Evolutionary conservation across 2,329 filamentous ascomycete genomes (phyloP).

Genomic region (Podosphaera leucotricha): DNA sequence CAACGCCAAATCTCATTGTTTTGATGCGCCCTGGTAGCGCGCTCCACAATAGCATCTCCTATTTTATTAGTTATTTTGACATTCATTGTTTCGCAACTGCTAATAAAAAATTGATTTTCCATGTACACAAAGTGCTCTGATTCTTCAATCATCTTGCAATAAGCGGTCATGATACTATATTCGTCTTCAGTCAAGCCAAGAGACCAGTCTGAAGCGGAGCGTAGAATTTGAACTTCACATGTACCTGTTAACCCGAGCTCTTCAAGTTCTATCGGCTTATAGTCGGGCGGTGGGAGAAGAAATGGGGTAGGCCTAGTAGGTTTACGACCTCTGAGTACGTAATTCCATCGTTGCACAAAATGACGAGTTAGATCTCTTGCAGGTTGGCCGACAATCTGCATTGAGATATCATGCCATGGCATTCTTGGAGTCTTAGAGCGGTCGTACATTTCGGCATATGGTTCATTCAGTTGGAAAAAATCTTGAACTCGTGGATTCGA

Average conservation of each 20-base stretch:
- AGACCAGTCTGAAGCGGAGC: constrained; percentile 80
- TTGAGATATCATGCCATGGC: constrained; percentile 96
- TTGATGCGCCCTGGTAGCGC: constrained; percentile 62
- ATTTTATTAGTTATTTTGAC: constrained; percentile 81
- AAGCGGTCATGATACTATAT: constrained; percentile 88
- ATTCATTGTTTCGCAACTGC: constrained; percentile 68
- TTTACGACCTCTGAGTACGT: constrained; percentile 75
- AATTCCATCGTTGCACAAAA: constrained; percentile 97
- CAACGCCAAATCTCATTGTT: constrained; percentile 80
- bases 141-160: constrained; percentile 80
- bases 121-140: constrained; percentile 97
- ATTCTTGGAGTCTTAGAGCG: constrained; percentile 70
- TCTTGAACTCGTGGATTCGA: constrained; percentile 90
- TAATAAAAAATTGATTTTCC: constrained; percentile 97
- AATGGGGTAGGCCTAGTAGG: constrained; percentile 86
- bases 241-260: constrained; percentile 74
- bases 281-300: constrained; percentile 79
- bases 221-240: constrained; percentile 86
- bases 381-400: constrained; percentile 94
- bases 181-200: constrained; percentile 72
- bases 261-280: constrained; percentile 64
- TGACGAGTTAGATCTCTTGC: constrained; percentile 83
- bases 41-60: constrained; percentile 79
- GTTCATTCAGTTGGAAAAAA: constrained; percentile 78
- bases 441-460: constrained; percentile 98